Base-by-base conservation (phyloP, 495 filamentous ascomycete species). In the Evansstolkia leycettana region DNA sequence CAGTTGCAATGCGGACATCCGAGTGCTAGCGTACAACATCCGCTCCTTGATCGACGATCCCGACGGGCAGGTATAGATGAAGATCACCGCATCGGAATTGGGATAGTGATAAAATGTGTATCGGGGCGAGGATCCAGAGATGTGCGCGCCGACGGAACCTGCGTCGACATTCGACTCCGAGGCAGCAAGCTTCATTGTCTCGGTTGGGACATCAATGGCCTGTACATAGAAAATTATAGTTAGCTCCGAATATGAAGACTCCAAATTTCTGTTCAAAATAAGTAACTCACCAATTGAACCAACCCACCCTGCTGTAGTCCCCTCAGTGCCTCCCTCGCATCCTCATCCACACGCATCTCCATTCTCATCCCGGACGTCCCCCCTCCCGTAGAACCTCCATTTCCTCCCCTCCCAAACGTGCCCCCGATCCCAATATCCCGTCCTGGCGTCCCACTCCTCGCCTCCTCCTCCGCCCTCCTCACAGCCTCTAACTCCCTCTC, bases 11-110 rank as follows among this genome's bases (percentile, higher is more conserved):
- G 84, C 83, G 24, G 72, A 73, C 19, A 72, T 70, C 50, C 84
- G 83, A 45, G 82, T 82, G 23, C 84, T 77, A 20, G 92, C 85
- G 55, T 95, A 94, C 43, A 96, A 62, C 90, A 98, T 98, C 34
- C 86, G 76, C 54, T 86, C 84, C 59, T 86, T 94, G 62, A 96
- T 83, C 45, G 81, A 83, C 0, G 77, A 75, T 3, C 60, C 73
- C 2, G 71, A 67, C 3, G 90, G 90, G 49, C 89, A 95, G 5
- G 87, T 94, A 58, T 94, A 96, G 49, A 96, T 78, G 65, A 96
- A 98, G 18, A 95, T 67, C 20, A 96, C 69, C 4, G 77, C 70
- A 5, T 75, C 70, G 33, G 70, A 70, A 36, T 72, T 62, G 25
- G 57, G 55, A 50, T 81, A 84, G 32, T 78, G 74, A 67, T 85